Base-by-base conservation (phyloP, 2,329 filamentous ascomycete genomes). In the Ilyonectria robusta region DNA sequence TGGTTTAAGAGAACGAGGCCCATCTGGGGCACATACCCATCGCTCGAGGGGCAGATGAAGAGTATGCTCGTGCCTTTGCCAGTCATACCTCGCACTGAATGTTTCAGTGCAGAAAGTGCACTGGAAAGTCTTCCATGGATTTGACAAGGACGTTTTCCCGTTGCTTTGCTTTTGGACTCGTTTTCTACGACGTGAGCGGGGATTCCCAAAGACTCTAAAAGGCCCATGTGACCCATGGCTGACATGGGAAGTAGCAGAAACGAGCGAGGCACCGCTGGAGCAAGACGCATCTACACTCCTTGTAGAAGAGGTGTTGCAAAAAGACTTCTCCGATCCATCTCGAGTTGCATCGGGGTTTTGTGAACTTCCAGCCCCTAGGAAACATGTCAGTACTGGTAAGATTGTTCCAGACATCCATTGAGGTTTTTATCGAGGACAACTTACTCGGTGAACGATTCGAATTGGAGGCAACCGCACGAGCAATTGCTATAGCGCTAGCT, bases 31-130 rank as follows among this genome's bases (percentile, higher is more conserved):
- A 50, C 78, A 87, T 71, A 80, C 81, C 86, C 77, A 88, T 57
- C 72, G 79, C 78, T 79, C 81, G 1, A 84, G 84, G 48, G 80
- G 85, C 70, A 78, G 81, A 76, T 78, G 85, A 69, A 81, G 81
- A 67, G 81, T 79, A 37, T 81, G 82, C 69, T 88, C 86, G 69
- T 88, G 86, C 40, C 86, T 78, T 60, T 82, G 81, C 82, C 82
- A 84, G 63, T 83, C 82, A 64, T 83, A 81, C 51, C 82, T 83
- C 0, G 78, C 81, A 62, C 79, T 81, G 72, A 84, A 84, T 2
- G 79, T 80, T 59, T 84, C 81, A 0, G 81, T 82, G 66, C 82
- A 84, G 67, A 84, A 84, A 10, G 82, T 84, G 63, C 82, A 84
- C 59, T 84, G 82, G 55, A 75, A 80, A 10, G 65, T 71, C 44